Evolutionary conservation across 768 basidiomycete species (phyloP).

Genomic region (Russula foetens): DNA sequence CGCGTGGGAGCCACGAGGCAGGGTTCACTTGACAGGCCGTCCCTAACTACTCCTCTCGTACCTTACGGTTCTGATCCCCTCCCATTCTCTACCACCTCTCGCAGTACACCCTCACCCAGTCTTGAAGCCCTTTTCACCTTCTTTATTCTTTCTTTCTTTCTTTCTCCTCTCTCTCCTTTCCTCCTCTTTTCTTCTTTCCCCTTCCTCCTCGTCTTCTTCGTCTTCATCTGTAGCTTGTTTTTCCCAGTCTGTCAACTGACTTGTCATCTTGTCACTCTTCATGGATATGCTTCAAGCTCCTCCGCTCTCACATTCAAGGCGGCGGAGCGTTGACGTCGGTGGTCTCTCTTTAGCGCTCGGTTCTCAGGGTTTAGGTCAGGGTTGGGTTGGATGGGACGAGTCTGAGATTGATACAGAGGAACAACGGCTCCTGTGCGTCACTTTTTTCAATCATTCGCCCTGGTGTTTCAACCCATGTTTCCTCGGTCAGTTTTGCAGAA

Average conservation of each 20-base stretch:
- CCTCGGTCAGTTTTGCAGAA: constrained; percentile 55
- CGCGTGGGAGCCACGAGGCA: constrained; percentile 15
- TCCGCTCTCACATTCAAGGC: constrained; percentile 26
- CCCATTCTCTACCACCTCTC: not conserved
- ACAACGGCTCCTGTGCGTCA: constrained; percentile 42
- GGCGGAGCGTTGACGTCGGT: constrained; percentile 84
- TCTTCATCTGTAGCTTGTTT: not conserved
- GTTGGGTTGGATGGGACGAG: constrained; percentile 55
- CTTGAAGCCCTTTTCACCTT: not conserved
- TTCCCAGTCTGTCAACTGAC: not conserved
- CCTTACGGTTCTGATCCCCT: not conserved
- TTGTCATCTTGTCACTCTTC: not conserved
- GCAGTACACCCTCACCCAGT: not conserved
- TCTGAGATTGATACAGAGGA: constrained; percentile 30
- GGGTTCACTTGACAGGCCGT: not conserved
- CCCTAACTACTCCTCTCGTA: not conserved
- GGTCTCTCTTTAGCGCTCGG: constrained; percentile 76
- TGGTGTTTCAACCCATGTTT: not conserved
- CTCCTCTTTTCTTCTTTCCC: not conserved
- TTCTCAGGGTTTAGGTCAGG: constrained; percentile 53
- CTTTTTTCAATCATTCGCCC: not conserved
- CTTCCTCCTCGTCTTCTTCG: not conserved
- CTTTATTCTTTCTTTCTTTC: not conserved
- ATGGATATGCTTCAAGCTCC: constrained; percentile 13
- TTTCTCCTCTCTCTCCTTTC: not conserved